Evolutionary conservation across 1,139 yeast species (phyloP), one percentile per base, ranked within the genome.

Genomic region (Debaryomycetaceae sp.): DNA sequence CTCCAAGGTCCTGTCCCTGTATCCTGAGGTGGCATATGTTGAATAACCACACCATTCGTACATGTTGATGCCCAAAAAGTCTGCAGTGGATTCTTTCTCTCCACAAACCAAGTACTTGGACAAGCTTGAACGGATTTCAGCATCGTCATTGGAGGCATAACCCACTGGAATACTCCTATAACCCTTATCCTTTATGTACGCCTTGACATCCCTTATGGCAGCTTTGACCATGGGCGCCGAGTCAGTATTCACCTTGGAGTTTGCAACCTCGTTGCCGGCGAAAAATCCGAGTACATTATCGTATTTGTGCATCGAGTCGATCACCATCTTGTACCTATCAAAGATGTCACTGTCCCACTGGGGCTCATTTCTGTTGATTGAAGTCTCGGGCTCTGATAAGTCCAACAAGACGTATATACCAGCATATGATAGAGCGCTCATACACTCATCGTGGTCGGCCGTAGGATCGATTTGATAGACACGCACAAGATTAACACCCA

Each of bases 1-100:
- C 49, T 77, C 79, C 7, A 65, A 51, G 0, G 84, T 78, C 51
- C 84, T 64, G 27, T 78, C 83, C 47, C 72, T 64, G 51, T 79
- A 81, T 0, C 86, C 86, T 40, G 83, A 78, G 3, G 78, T 69
- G 13, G 73, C 68, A 56, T 69, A 80, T 6, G 80, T 69, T 0
- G 85, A 80, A 49, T 78, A 75, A 0, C 86, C 87, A 64, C 87
- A 81, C 86, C 87, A 81, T 56, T 80, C 84, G 56, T 80, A 81
- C 76, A 80, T 80, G 53, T 81, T 81, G 41, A 81, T 66, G 1
- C 83, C 85, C 53, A 78, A 75, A 52, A 81, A 81, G 14, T 48
- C 47, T 5, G 55, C 41, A 7, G 51, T 67, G 7, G 52, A 55
- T 2, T 51, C 59, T 2, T 65, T 67, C 11, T 66, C 63, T 6